A percentile compares a stretch with the other conserved stretches of the same genome.
phyloP scores from a whole-genome alignment of 768 basidiomycete species.

The Tylopilus vinaceipallidus region DNA sequence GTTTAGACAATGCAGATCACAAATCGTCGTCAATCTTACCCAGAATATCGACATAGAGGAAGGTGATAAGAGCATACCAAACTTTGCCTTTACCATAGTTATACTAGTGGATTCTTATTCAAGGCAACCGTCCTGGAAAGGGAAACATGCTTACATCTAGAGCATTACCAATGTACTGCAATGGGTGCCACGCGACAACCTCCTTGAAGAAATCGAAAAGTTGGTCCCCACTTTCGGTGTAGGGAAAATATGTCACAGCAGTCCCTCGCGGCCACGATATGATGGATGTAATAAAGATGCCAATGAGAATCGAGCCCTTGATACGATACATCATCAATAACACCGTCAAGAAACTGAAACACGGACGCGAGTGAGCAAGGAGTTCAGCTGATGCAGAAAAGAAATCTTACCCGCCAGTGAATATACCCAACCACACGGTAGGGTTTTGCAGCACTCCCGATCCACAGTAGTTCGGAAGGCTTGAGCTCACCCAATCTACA shows the following conservation, averaged over 20 bases:
- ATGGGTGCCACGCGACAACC: slow-evolving; percentile 71
- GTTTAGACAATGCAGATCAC: background rate
- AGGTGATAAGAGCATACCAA: slow-evolving; percentile 87
- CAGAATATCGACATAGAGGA: slow-evolving; percentile 87
- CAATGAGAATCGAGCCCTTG: slow-evolving; percentile 78
- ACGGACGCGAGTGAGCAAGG: slow-evolving; percentile 1
- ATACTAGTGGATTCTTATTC: slow-evolving; percentile 38
- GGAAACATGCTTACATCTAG: slow-evolving; percentile 50
- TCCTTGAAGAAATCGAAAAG: slow-evolving; percentile 85
- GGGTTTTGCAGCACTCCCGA: slow-evolving; percentile 66
- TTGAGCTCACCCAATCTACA: slow-evolving; percentile 41
- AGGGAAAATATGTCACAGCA: slow-evolving; percentile 77
- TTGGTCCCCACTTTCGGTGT: slow-evolving; percentile 63
- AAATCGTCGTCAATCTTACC: slow-evolving; percentile 40
- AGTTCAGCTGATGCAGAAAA: background rate
- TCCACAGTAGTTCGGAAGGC: slow-evolving; percentile 59
- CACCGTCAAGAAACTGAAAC: slow-evolving; percentile 63
- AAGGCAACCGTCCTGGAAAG: slow-evolving; percentile 1
- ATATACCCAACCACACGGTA: slow-evolving; percentile 87
- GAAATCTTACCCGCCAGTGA: slow-evolving; percentile 67
- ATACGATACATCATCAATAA: slow-evolving; percentile 83
- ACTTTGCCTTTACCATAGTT: slow-evolving; percentile 61
- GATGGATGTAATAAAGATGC: slow-evolving; percentile 81
- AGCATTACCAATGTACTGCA: slow-evolving; percentile 61
- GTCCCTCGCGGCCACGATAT: slow-evolving; percentile 89